Evolutionary conservation across 495 filamentous ascomycete genomes (phyloP).

Genomic region (Xylaria acuta): DNA sequence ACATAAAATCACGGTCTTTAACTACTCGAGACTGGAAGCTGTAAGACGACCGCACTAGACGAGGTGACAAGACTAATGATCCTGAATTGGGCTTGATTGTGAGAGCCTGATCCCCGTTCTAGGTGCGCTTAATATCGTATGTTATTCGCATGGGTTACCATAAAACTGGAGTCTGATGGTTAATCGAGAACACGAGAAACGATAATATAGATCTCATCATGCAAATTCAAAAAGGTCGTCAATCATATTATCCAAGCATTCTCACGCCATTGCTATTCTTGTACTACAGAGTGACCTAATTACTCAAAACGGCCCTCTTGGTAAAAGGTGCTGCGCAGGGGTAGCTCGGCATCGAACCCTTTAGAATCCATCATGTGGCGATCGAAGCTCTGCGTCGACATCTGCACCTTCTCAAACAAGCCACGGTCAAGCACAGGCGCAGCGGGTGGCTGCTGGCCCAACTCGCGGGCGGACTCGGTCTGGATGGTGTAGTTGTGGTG

Average conservation of each 20-base stretch:
- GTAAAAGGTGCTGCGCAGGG: slow-evolving; percentile 28
- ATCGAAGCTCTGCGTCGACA: slow-evolving; percentile 43
- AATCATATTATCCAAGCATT: neutral
- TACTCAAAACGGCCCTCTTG: slow-evolving; percentile 24
- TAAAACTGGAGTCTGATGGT: neutral
- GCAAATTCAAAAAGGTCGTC: neutral
- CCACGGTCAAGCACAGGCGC: slow-evolving; percentile 37
- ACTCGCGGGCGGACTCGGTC: slow-evolving; percentile 49
- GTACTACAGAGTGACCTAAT: neutral
- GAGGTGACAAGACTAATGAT: neutral
- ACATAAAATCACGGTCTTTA: neutral
- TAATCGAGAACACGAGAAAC: neutral
- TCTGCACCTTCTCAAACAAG: slow-evolving; percentile 44
- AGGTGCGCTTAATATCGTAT: neutral
- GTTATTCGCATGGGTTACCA: neutral
- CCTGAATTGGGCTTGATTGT: too few species aligned
- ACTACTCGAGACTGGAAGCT: neutral
- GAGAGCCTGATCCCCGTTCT: neutral
- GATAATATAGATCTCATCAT: neutral
- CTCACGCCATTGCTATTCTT: neutral
- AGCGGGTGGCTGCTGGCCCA: slow-evolving; percentile 35
- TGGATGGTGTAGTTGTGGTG: slow-evolving; percentile 62
- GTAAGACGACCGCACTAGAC: neutral
- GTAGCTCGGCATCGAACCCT: slow-evolving; percentile 27
- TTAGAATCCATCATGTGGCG: slow-evolving; percentile 29